Conservation (phyloP, 768 basidiomycete species). For the Tremella fuciformis region DNA sequence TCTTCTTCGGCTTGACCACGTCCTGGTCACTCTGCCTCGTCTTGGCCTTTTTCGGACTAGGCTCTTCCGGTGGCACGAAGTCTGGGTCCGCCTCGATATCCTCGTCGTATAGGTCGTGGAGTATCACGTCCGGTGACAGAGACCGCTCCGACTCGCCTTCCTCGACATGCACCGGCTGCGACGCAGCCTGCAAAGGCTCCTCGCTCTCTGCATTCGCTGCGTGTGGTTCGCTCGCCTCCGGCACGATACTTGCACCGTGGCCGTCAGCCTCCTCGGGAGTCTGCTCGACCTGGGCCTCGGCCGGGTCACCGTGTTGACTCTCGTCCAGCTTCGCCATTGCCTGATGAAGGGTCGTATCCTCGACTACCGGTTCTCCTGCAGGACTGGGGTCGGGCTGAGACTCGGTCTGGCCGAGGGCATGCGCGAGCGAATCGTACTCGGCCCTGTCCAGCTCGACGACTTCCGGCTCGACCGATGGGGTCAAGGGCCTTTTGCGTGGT, state of each 20-base stretch:
- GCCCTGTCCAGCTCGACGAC: slow-evolving; percentile 9
- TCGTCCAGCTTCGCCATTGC: neutral
- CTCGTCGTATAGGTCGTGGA: slow-evolving; percentile 28
- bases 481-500: neutral
- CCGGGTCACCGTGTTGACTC: neutral
- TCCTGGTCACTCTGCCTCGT: neutral
- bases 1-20: neutral
- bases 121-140: slow-evolving; percentile 28
- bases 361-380: too few species aligned
- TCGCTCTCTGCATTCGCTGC: neutral
- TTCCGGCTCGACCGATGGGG: neutral
- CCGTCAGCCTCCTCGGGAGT: neutral
- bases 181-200: neutral
- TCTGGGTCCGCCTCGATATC: slow-evolving; percentile 30
- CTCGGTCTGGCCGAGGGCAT: slow-evolving; percentile 3
- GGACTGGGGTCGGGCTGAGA: too few species aligned
- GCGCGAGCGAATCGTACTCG: neutral
- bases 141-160: neutral
- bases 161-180: neutral
- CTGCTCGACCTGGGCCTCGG: neutral
- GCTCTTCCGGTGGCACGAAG: slow-evolving; percentile 18
- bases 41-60: neutral
- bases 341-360: neutral
- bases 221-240: neutral
- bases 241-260: neutral